Conservation (phyloP, 176 grass and related monocot species). For the Luzula sylvatica region DNA sequence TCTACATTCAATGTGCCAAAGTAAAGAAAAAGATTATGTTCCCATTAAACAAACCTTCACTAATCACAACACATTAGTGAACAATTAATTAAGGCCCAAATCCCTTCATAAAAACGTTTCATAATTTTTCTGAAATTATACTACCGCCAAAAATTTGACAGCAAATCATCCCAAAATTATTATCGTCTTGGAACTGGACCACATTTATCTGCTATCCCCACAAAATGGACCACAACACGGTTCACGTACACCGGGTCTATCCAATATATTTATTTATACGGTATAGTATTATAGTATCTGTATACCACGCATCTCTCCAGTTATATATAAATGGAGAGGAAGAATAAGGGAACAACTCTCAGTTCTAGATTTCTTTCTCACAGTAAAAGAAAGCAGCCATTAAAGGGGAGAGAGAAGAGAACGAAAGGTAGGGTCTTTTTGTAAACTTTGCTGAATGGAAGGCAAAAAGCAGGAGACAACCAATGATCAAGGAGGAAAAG, state of each 20-base stretch:
- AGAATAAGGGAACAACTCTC: too few relatives aligned
- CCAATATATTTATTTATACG: neutral
- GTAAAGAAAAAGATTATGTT: neutral
- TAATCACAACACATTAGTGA: neutral
- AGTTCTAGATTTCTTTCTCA: neutral
- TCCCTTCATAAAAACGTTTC: conserved; percentile 13
- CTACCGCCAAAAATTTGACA: conserved; percentile 14
- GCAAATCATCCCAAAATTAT: neutral
- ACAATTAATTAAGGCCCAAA: neutral
- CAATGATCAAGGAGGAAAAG: conserved; percentile 21
- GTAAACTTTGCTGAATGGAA: conserved; percentile 32
- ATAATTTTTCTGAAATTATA: conserved; percentile 4
- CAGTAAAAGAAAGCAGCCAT: neutral
- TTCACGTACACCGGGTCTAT: neutral
- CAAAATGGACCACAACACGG: neutral
- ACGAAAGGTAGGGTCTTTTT: too few relatives aligned
- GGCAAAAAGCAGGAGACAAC: conserved; percentile 26
- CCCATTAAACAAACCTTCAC: neutral
- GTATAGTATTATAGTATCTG: neutral
- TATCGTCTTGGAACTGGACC: neutral
- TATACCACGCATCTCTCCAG: neutral
- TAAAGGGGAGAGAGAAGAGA: conserved; percentile 8
- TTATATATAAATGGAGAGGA: too few relatives aligned
- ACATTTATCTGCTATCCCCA: neutral
- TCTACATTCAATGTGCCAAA: too few relatives aligned